These are phyloP conservation scores for Filobasidium floriforme DNA, from an alignment of 768 basidiomycete species.

Conservation along the genomic window DNA sequence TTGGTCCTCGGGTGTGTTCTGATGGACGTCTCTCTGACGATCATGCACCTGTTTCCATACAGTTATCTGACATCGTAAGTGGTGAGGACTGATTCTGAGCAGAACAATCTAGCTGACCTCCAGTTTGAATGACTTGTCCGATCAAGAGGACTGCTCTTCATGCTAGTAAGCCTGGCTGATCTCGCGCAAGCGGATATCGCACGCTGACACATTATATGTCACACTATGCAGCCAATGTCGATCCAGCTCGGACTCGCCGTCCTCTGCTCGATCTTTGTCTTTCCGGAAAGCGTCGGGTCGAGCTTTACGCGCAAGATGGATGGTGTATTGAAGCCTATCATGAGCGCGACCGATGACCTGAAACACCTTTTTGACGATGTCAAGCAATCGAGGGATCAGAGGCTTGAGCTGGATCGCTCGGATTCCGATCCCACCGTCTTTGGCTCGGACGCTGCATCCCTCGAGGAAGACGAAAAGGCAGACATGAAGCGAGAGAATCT, in stretches of 20 bases:
- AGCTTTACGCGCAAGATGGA: slow-evolving; percentile 32
- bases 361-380: slow-evolving; percentile 30
- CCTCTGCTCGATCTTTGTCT: slow-evolving; percentile 33
- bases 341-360: slow-evolving; percentile 24
- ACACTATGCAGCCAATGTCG: slow-evolving; percentile 39
- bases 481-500: slow-evolving; percentile 18
- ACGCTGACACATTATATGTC: too few relatives aligned
- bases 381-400: slow-evolving; percentile 10
- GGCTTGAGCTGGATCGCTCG: background rate
- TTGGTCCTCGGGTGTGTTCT: slow-evolving; percentile 40
- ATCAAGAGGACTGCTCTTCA: slow-evolving; percentile 25
- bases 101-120: background rate
- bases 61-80: slow-evolving; percentile 12
- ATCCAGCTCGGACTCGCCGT: slow-evolving; percentile 35
- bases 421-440: background rate
- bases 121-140: background rate
- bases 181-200: background rate
- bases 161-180: slow-evolving; percentile 13
- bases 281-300: slow-evolving; percentile 38
- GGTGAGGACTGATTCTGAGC: slow-evolving; percentile 15
- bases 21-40: slow-evolving; percentile 31
- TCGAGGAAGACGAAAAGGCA: background rate
- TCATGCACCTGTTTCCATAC: slow-evolving; percentile 21
- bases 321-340: slow-evolving; percentile 32
- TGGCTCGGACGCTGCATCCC: background rate